Evolutionary conservation across 441 rosid species (phyloP).

Genomic region (Populus hybrid): DNA sequence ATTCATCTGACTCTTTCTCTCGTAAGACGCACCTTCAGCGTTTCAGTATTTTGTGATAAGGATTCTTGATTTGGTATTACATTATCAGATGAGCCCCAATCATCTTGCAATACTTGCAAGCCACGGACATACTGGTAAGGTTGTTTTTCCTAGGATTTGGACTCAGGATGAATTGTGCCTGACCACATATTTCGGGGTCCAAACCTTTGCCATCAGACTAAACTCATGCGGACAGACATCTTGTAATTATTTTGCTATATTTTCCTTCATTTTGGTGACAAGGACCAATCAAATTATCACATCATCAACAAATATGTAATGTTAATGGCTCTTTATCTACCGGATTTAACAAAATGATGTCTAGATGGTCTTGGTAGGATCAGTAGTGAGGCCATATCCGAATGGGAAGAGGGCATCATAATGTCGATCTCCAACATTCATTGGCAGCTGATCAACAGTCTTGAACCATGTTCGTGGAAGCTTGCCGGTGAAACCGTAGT

Average conservation of each 20-base stretch:
- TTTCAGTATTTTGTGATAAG: no score
- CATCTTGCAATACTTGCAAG: no score
- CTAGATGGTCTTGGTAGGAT: slow-evolving; percentile 24
- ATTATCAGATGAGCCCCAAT: no score
- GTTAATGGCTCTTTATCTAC: not conserved
- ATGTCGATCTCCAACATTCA: slow-evolving; percentile 61
- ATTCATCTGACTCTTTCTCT: no score
- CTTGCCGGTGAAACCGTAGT: slow-evolving; percentile 62
- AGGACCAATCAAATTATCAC: not conserved
- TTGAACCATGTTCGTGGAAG: slow-evolving; percentile 63
- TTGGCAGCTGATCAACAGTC: slow-evolving; percentile 67
- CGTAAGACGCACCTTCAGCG: no score
- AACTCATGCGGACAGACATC: no score
- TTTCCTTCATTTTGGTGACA: not conserved
- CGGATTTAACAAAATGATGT: slow-evolving; percentile 10
- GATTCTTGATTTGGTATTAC: no score
- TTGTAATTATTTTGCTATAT: not conserved
- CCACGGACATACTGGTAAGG: no score
- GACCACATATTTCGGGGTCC: not conserved
- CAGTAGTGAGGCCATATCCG: slow-evolving; percentile 53
- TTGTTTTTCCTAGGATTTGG: not conserved
- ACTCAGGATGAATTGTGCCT: not conserved
- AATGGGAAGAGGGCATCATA: slow-evolving; percentile 71
- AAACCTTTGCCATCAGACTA: no score
- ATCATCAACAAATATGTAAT: not conserved